Conservation (phyloP, 1,139 yeast species). For the Suhomyces terraborum region DNA sequence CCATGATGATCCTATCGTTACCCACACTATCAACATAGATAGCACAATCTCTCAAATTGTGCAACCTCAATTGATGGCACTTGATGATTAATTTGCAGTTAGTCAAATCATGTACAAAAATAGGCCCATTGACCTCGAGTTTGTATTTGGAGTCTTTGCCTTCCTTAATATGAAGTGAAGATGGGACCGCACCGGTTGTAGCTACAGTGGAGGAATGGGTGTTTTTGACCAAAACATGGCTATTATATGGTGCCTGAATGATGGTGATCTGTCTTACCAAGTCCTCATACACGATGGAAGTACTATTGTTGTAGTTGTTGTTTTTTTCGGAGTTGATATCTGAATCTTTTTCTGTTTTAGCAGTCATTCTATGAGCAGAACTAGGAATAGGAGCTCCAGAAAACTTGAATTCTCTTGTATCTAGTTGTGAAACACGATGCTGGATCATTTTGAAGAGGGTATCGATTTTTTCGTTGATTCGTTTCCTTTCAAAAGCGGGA, state of each 20-base stretch:
- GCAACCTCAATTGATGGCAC: conserved; percentile 48
- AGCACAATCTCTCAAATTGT: conserved; percentile 26
- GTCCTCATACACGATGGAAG: conserved; percentile 1
- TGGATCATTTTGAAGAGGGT: conserved; percentile 24
- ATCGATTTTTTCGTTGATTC: conserved; percentile 19
- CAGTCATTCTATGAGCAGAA: neutral
- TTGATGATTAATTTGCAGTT: conserved; percentile 28
- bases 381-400: conserved; percentile 29
- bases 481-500: conserved; percentile 21
- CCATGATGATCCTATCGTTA: conserved; percentile 36
- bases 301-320: too few relatives aligned
- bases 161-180: conserved; percentile 29
- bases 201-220: conserved; percentile 17
- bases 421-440: conserved; percentile 20
- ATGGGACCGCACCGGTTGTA: conserved; percentile 10
- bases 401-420: conserved; percentile 25
- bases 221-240: conserved; percentile 21
- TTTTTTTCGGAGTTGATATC: too few relatives aligned
- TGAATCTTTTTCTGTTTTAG: neutral
- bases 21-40: conserved; percentile 24
- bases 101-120: conserved; percentile 29
- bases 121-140: conserved; percentile 35
- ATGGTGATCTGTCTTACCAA: neutral
- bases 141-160: conserved; percentile 23
- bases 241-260: conserved; percentile 8